Base-by-base conservation (phyloP, 352 stramenopile species). In the Phytophthora citricola region DNA sequence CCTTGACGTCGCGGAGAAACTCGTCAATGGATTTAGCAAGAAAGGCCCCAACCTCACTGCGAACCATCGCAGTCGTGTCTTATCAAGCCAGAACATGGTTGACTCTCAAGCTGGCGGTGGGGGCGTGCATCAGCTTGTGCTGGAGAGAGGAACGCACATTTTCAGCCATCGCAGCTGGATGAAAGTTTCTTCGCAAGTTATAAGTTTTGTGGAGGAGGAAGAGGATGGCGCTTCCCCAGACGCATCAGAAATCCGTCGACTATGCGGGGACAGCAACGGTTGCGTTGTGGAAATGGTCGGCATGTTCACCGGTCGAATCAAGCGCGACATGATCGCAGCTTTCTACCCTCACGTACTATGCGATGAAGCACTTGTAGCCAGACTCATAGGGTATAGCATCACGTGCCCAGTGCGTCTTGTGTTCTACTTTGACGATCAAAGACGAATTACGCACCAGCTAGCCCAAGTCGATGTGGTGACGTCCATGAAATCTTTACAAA, bases 11-110 rank as follows among this genome's bases (percentile, higher is more conserved):
- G 39, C 41, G 40, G 14, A 46, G 17, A 50, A 39, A n/a, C 39
- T 60, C 11, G 26, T 60, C n/a, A 51, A 60, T 24, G 53, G 44
- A 27, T 51, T 60, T 29, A 60, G 41, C 29, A n/a, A 17, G 4
- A 36, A 29, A n/a, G 40, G 52, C 3, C 38, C 39, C n/a, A 29
- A 40, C n/a, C 24, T 59, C 15, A 60, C 40, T 22, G 12, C 53
- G 27, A 60, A 15, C 9, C 10, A 22, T 2, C 26, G 22, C 1
- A 51, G 27, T 15, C 26, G 26, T 22, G 38, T 43, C 11, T 43
- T 43, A 34, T 34, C 29, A 34, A 34, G 29, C 29, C 22, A 58
- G 38, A 36, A 17, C 7, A 38, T 58, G 50, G 22, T 22, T 38
- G 50, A 38, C 27, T 36, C 29, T 6, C 38, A 43, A 10, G 24